These are phyloP conservation scores for Fusarium veterinarium DNA, from an alignment of 2,329 filamentous ascomycete genomes.

Conservation along the genomic window DNA sequence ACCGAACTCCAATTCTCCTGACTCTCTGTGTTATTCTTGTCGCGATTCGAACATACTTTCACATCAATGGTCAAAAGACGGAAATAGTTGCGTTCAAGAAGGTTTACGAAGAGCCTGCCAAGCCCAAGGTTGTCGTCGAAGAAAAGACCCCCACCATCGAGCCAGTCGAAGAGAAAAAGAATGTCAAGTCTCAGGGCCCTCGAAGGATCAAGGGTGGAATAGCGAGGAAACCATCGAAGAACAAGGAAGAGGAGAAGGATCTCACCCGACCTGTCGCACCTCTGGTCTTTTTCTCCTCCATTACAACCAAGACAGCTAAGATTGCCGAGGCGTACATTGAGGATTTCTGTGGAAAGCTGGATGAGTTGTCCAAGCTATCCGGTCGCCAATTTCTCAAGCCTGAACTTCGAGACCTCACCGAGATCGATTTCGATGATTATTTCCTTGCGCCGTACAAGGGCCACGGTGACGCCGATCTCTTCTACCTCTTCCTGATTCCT, in stretches of 20 bases:
- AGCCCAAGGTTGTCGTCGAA: slow-evolving; percentile 15
- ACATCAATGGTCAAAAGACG: slow-evolving; percentile 50
- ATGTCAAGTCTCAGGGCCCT: slow-evolving; percentile 55
- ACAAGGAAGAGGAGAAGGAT: slow-evolving; percentile 44
- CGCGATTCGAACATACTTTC: slow-evolving; percentile 56
- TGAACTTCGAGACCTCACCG: slow-evolving; percentile 79
- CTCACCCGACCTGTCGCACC: slow-evolving; percentile 70
- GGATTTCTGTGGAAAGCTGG: slow-evolving; percentile 63
- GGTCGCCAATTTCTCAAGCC: slow-evolving; percentile 63
- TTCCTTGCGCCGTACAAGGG: slow-evolving; percentile 81
- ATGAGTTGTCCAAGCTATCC: slow-evolving; percentile 56
- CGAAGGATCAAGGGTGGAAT: slow-evolving; percentile 61
- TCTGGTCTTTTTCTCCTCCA: slow-evolving; percentile 88
- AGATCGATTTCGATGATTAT: slow-evolving; percentile 93
- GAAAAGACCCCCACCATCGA: slow-evolving; percentile 35
- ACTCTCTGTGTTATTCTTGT: slow-evolving; percentile 53
- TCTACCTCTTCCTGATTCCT: slow-evolving; percentile 88
- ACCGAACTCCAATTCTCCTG: slow-evolving; percentile 59
- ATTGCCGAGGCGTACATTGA: slow-evolving; percentile 73
- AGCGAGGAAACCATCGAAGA: slow-evolving; percentile 46
- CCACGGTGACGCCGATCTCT: slow-evolving; percentile 67
- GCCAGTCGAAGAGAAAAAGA: slow-evolving; percentile 43
- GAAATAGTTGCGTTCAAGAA: slow-evolving; percentile 54
- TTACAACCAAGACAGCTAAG: slow-evolving; percentile 85
- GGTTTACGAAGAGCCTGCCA: slow-evolving; percentile 45